A percentile compares a stretch with the other conserved stretches of the same genome.
Evolutionary conservation across 306 rosid genomes (phyloP).

Genomic region (Elaeagnus macrophylla): DNA sequence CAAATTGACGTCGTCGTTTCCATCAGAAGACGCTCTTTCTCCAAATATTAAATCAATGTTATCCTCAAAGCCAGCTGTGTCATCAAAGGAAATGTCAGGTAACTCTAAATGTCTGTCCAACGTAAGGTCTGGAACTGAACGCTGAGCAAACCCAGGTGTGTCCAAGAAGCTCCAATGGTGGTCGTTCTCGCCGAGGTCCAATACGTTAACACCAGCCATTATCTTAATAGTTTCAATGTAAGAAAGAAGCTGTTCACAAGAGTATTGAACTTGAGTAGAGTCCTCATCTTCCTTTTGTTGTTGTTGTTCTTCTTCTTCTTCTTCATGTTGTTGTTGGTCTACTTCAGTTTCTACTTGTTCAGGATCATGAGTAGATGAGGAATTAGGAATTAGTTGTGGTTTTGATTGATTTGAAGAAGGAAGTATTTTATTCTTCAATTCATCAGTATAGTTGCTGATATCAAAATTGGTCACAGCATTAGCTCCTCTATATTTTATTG

Average conservation of each 20-base stretch:
- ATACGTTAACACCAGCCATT: constrained; percentile 8
- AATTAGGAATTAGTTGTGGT: not conserved
- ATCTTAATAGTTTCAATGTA: constrained; percentile 29
- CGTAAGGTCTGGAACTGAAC: constrained; percentile 29
- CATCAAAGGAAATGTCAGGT: constrained; percentile 20
- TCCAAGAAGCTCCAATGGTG: constrained; percentile 57
- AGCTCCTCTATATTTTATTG: constrained; percentile 73
- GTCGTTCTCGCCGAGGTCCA: constrained; percentile 36
- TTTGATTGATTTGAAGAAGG: constrained; percentile 18
- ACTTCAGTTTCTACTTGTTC: too few species aligned
- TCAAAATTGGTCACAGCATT: constrained; percentile 93
- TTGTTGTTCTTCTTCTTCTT: constrained; percentile 1
- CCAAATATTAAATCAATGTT: constrained; percentile 24
- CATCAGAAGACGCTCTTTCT: constrained; percentile 45
- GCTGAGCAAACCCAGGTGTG: constrained; percentile 14
- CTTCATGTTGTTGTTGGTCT: constrained; percentile 8
- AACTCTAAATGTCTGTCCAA: constrained; percentile 28
- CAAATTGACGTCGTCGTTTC: constrained; percentile 43
- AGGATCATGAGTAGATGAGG: too few species aligned
- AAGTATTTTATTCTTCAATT: constrained; percentile 16
- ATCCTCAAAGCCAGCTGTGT: constrained; percentile 23
- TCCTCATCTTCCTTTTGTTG: constrained; percentile 6
- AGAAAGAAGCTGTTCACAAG: constrained; percentile 6
- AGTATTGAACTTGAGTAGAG: not conserved
- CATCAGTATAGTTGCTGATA: constrained; percentile 51